Evolutionary conservation across 306 rosid genomes (phyloP), one percentile per base, ranked within the genome.

Genomic region (Casuarina glauca): DNA sequence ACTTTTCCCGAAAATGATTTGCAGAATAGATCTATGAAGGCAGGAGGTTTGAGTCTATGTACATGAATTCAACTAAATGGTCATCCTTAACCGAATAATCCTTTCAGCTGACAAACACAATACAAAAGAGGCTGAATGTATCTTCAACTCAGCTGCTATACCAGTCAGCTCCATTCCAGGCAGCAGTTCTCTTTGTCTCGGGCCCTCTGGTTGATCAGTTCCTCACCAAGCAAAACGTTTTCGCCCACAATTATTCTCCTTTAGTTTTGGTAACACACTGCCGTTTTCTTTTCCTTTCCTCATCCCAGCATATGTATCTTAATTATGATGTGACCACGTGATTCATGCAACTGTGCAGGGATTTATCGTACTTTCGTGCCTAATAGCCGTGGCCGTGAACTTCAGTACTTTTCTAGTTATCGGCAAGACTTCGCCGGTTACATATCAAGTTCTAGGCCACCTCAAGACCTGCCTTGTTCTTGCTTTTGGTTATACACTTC

Each of bases 401-500:
- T 95, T 95, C 52, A 95, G 99, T 87, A 95, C 99, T 0, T 95
- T 95, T 71, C 75, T 95, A 78, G 99, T 95, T 19, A 95, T 95
- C 50, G 99, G 99, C 4, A 95, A 95, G 88, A 95, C 99, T 77
- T 95, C 99, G 9, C 99, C 99, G 0, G 99, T 95, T 36, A 95
- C 99, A 4, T 95, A 95, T 74, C 99, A 95, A 88, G 99, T 95
- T 57, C 72, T 95, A 17, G 99, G 99, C 17, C 99, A 95, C 76
- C 97, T 95, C 82, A 95, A 95, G 85, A 95, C 99, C 13, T 95
- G 99, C 80, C 96, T 95, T 81, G 96, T 95, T 69, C 90, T 95
- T 11, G 96, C 84, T 55, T 95, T 95, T 87, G 99, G 99, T 55
- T 95, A 95, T 84, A 95, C 99, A 81, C 87, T 95, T 35, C 93